Conservation (phyloP, 306 rosid genomes). For the Trifolium pratense region DNA sequence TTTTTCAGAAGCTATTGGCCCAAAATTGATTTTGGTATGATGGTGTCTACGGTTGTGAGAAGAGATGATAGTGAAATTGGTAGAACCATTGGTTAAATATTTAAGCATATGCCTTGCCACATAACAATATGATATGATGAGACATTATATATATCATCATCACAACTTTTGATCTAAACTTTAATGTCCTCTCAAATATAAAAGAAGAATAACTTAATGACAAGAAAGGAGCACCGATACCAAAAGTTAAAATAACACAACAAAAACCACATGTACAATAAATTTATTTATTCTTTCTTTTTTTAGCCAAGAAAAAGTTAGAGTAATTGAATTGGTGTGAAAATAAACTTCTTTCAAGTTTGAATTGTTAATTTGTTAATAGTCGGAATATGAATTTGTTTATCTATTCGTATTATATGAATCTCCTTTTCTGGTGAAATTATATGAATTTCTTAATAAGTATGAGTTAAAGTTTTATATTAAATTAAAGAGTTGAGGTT, state of each 20-base stretch:
- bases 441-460: too few relatives aligned
- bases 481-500: too few relatives aligned
- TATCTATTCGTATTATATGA: too few relatives aligned
- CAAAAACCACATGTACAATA: slow-evolving; percentile 1
- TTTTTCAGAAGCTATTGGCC: slow-evolving; percentile 28
- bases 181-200: slow-evolving; percentile 21
- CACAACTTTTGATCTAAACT: slow-evolving; percentile 37
- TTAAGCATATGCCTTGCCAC: slow-evolving; percentile 44
- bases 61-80: slow-evolving; percentile 6
- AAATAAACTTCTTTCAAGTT: too few relatives aligned
- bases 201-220: slow-evolving; percentile 8
- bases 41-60: neutral
- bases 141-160: neutral
- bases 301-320: neutral
- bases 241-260: neutral
- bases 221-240: slow-evolving; percentile 1
- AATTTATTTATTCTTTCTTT: neutral
- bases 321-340: neutral
- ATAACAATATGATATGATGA: neutral
- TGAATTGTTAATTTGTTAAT: too few relatives aligned
- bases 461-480: too few relatives aligned
- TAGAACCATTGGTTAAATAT: slow-evolving; percentile 25
- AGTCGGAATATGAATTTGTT: too few relatives aligned
- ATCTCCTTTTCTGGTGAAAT: too few relatives aligned
- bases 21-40: slow-evolving; percentile 8